Evolutionary conservation across 1,284 basidiomycete species (phyloP).

Genomic region (Melampsora americana): DNA sequence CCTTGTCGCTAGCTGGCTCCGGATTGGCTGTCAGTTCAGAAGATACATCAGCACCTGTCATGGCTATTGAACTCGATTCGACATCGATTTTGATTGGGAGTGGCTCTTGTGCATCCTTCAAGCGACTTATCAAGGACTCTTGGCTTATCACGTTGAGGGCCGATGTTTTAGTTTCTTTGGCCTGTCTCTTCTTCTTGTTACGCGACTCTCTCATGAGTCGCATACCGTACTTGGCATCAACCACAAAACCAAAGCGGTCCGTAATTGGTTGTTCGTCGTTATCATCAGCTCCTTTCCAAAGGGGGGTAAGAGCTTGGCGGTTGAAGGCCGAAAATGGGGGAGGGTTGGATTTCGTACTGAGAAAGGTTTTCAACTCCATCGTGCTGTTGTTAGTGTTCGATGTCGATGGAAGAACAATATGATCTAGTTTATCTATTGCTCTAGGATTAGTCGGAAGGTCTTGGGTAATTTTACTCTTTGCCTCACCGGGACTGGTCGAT

Average conservation of each 20-base stretch:
- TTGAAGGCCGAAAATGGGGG: constrained; percentile 26
- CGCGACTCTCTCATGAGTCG: constrained; percentile 33
- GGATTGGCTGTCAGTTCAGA: too few relatives aligned
- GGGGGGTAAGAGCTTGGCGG: not conserved
- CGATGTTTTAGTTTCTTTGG: not conserved
- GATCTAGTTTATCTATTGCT: not conserved
- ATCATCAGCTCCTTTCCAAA: not conserved
- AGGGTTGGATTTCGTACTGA: constrained; percentile 27
- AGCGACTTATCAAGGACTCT: too few relatives aligned
- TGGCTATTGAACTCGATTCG: too few relatives aligned
- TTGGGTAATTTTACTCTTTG: too few relatives aligned
- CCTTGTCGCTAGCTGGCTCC: too few relatives aligned
- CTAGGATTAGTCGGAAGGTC: too few relatives aligned
- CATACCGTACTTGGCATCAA: constrained; percentile 39
- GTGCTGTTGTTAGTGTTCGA: constrained; percentile 23
- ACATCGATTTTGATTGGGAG: too few relatives aligned
- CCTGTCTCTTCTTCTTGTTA: constrained; percentile 27
- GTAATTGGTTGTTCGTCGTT: constrained; percentile 24
- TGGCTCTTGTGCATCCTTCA: too few relatives aligned
- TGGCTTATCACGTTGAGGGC: not conserved
- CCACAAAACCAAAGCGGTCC: constrained; percentile 41
- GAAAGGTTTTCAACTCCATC: constrained; percentile 38
- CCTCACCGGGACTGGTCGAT: too few relatives aligned
- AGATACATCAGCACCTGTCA: too few relatives aligned
- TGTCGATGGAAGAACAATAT: constrained; percentile 19